Conservation (phyloP, 345 rosid species). For the Draba incana region DNA sequence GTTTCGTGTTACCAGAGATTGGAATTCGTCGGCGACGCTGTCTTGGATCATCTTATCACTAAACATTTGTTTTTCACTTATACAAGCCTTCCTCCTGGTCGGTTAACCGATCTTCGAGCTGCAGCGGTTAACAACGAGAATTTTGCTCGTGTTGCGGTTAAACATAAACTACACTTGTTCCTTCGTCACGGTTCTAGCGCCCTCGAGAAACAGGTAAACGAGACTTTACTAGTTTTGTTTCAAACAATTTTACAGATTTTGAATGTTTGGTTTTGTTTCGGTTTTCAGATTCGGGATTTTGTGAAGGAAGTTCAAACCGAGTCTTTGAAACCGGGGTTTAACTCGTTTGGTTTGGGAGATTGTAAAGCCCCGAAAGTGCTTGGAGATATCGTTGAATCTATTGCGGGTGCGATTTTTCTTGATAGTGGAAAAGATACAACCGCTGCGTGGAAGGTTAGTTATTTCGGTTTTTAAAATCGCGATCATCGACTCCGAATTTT, state of each 20-base stretch:
- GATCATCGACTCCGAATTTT: too few species aligned
- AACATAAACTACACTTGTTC: conserved; percentile 86
- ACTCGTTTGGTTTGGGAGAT: conserved; percentile 97
- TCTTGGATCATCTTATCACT: conserved; percentile 94
- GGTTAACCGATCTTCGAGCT: conserved; percentile 96
- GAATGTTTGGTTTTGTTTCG: not conserved
- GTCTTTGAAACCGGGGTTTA: conserved; percentile 81
- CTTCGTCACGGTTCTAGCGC: conserved; percentile 97
- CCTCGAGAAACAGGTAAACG: conserved; percentile 86
- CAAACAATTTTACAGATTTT: not conserved
- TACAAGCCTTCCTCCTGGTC: conserved; percentile 91
- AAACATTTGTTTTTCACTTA: conserved; percentile 89
- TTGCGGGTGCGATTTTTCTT: conserved; percentile 97
- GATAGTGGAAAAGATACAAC: conserved; percentile 77
- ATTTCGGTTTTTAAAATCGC: not conserved
- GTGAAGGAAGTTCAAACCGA: conserved; percentile 87
- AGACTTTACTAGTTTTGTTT: not conserved
- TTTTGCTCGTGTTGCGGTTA: conserved; percentile 96
- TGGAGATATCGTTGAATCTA: conserved; percentile 94
- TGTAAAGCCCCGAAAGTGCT: conserved; percentile 99
- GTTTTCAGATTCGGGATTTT: conserved; percentile 82
- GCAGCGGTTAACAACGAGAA: conserved; percentile 99
- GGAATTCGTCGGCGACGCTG: conserved; percentile 99
- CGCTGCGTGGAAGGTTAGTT: conserved; percentile 87
- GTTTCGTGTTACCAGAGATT: conserved; percentile 93